Base-by-base conservation (phyloP, 2,329 filamentous ascomycete species). In the Xylariaceae sp. region DNA sequence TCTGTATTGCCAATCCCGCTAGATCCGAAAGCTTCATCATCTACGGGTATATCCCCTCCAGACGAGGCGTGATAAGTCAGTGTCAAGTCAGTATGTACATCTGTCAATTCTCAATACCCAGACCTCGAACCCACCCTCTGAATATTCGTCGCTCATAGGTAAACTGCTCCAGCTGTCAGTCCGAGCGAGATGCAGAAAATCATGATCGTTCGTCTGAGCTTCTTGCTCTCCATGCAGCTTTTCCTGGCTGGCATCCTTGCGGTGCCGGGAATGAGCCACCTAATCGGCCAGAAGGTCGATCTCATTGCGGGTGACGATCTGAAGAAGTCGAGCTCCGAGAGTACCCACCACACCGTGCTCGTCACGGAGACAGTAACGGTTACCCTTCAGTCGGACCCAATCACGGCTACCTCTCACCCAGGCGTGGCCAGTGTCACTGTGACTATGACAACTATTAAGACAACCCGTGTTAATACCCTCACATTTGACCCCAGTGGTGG, bases 391-490 rank as follows among this genome's bases (percentile, higher is more conserved):
- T 27, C 35, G 6, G 19, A 46, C 9, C 29, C 27, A 4, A 26
- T 42, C 29, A 40, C 12, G 8, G 9, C 7, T 4, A 11, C 34
- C 9, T n/a, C 12, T 34, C 7, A 26, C 5, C n/a, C 30, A 1
- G 12, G 3, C 4, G 43, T 40, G 30, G 37, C 49, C 9, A 46
- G 39, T 31, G 43, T 45, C 11, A 50, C 51, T 47, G 47, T 53
- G 44, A 49, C 52, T 7, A 30, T 46, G 12, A 51, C 52, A 1
- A 39, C 37, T n/a, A 32, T 56, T 35, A 43, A 58, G 45, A 56
- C 56, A n/a, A 44, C 44, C 30, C 31, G 41, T 35, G 41, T 55
- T n/a, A 26, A 47, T 11, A 46, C 50, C 6, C 19, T 42, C 37
- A 47, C n/a, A 12, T n/a, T 45, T 6, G 27, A 26, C 29, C 3